Base-by-base conservation (phyloP, 2,329 filamentous ascomycete genomes). In the Penicillium sp. region DNA sequence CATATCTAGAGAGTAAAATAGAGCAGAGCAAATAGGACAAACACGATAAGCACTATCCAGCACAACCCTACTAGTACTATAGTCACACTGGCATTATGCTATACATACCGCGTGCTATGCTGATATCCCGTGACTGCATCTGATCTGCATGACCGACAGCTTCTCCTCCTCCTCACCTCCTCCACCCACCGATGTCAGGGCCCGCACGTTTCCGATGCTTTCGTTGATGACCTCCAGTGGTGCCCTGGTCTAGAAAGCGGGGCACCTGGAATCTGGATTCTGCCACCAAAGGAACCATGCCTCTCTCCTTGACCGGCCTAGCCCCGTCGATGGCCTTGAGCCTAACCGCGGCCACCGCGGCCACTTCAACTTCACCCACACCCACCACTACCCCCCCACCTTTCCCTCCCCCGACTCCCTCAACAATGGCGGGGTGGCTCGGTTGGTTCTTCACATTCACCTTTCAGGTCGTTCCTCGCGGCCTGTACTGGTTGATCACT, bases 401-500 rank as follows among this genome's bases (percentile, higher is more conserved):
- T 36, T 59, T 67, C 42, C 56, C 64, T 46, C 67, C 66, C 51
- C 64, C 71, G 46, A 58, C 61, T 37, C 68, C 70, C n/a, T 65
- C 68, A 52, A 71, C 64, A 50, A 72, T 74, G 71, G 69, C 71
- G 58, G 79, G 78, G 56, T 70, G 79, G 55, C 68, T 82, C 21
- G 77, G 72, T n/a, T 78, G 77, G 65, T 67, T 79, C 26, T 71
- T 84, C 52, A 69, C 82, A 55, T 74, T 80, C 49, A 63, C 79
- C 45, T 70, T 83, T 55, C 77, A 78, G 58, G 77, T 84, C 52
- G 72, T 87, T 48, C 85, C 85, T 40, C 79, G 80, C 56, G 55
- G 83, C 31, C 72, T 87, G 49, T 95, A 94, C 76, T 96, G 90
- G 87, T 75, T 87, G 51, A 85, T 96, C 63, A 91, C 89, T 57